Evolutionary conservation across 768 basidiomycete genomes (phyloP).

Genomic region (Pleurotus eryngii): DNA sequence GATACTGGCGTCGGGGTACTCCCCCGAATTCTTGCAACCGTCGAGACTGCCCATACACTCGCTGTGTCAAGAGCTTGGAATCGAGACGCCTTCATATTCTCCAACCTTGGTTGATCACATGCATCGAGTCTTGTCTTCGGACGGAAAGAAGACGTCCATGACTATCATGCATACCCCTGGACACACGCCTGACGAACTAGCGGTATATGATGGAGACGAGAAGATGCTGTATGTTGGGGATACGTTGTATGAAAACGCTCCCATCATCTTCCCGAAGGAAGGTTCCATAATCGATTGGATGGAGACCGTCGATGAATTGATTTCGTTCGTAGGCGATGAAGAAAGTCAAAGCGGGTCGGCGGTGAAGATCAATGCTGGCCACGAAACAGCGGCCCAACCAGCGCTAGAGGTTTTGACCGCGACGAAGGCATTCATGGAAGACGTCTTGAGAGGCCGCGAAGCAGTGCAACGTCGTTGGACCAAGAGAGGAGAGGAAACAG

Average conservation of each 20-base stretch:
- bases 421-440: slow-evolving; percentile 41
- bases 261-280: slow-evolving; percentile 52
- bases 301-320: slow-evolving; percentile 36
- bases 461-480: slow-evolving; percentile 26
- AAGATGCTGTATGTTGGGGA: slow-evolving; percentile 57
- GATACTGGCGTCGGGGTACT: slow-evolving; percentile 47
- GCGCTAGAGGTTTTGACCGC: slow-evolving; percentile 43
- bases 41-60: slow-evolving; percentile 41
- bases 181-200: slow-evolving; percentile 58
- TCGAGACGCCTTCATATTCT: slow-evolving; percentile 42
- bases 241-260: slow-evolving; percentile 50
- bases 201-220: slow-evolving; percentile 46
- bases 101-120: slow-evolving; percentile 44
- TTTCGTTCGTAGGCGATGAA: slow-evolving; percentile 33
- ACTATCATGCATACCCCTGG: slow-evolving; percentile 53
- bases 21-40: slow-evolving; percentile 39
- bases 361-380: slow-evolving; percentile 47
- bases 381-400: slow-evolving; percentile 40
- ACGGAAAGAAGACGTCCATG: slow-evolving; percentile 22
- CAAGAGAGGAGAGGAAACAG: slow-evolving; percentile 33
- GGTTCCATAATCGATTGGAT: slow-evolving; percentile 54
- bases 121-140: slow-evolving; percentile 13
- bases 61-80: slow-evolving; percentile 38
- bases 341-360: background rate
- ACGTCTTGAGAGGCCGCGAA: slow-evolving; percentile 42